Percentiles rank a stretch among this genome's conserved stretches.
Evolutionary conservation across 2,329 filamentous ascomycete genomes (phyloP).

Genomic region (Xylaria sp.): DNA sequence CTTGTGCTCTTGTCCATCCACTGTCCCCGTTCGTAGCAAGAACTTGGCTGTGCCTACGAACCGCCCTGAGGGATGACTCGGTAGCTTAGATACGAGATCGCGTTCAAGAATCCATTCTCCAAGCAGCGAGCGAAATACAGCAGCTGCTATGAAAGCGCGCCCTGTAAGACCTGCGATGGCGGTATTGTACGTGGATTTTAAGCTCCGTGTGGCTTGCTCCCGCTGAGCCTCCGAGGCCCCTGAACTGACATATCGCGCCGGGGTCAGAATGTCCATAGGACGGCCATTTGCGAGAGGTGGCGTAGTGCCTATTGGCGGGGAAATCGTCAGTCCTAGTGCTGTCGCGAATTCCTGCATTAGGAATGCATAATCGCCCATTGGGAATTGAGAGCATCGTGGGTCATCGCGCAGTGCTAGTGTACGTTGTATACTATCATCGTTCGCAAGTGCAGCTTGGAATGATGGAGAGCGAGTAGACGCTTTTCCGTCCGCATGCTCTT

Average conservation of each 20-base stretch:
- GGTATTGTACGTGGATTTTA: slow-evolving; percentile 58
- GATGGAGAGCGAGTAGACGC: slow-evolving; percentile 40
- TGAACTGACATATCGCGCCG: slow-evolving; percentile 63
- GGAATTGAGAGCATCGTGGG: slow-evolving; percentile 73
- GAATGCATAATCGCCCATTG: slow-evolving; percentile 84
- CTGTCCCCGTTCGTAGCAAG: slow-evolving; percentile 68
- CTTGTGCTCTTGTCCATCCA: slow-evolving; percentile 56
- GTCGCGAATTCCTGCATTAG: slow-evolving; percentile 77
- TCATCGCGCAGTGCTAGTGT: slow-evolving; percentile 64
- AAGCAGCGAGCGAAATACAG: slow-evolving; percentile 76
- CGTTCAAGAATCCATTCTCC: slow-evolving; percentile 75
- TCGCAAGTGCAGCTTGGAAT: slow-evolving; percentile 55
- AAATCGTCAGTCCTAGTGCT: slow-evolving; percentile 64
- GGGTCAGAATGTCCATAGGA: slow-evolving; percentile 66
- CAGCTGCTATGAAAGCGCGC: slow-evolving; percentile 68
- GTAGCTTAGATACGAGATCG: slow-evolving; percentile 63
- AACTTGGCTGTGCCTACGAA: slow-evolving; percentile 75
- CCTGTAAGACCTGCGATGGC: slow-evolving; percentile 56
- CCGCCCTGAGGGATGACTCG: slow-evolving; percentile 70
- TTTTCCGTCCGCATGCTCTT: slow-evolving; percentile 22
- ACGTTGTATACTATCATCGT: slow-evolving; percentile 58
- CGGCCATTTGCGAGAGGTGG: slow-evolving; percentile 53
- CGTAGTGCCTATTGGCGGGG: slow-evolving; percentile 46
- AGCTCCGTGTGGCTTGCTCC: slow-evolving; percentile 56
- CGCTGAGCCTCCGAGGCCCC: slow-evolving; percentile 53